Base-by-base conservation (phyloP, 176 grass and related monocot genomes). In the Neostapfia colusana region DNA sequence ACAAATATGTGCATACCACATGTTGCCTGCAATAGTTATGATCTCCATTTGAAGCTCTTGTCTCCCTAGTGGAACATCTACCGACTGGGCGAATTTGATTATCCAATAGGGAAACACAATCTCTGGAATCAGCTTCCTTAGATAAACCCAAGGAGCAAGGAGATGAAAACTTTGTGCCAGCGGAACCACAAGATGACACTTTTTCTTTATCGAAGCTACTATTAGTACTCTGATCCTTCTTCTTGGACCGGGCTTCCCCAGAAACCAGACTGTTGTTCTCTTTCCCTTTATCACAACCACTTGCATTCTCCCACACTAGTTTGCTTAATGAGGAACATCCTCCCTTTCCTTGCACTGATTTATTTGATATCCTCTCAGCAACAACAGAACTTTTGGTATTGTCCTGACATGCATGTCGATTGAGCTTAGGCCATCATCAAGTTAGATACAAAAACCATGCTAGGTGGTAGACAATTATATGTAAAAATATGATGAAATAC, bases 161-260 rank as follows among this genome's bases (percentile, higher is more conserved):
- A 89, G 78, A 82, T 73, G 79, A 70, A 34, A 76, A 70, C 59
- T 89, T 85, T 57, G 85, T 85, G 56, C 89, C 80, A 37, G 63
- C 95, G 9, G 95, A 98, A 87, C 82, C 95, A 88, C 89, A 98
- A 41, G 91, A 98, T 68, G 95, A 94, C 41, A 88, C 39, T 31
- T 88, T 86, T n/a, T 98, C 86, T 64, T 86, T 90, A 66, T 83
- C 85, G n/a, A 64, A 65, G 69, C 77, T 76, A 76, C 61, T 44
- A 73, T 81, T 75, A 64, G 62, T 67, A 80, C 24, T 82, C 45
- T 66, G 59, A 79, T 74, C 70, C 49, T 74, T 81, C 83, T 83
- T 83, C 84, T 77, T 90, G 71, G 83, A 83, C 38, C 14, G 23
- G 75, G 55, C 49, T 72, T 85, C 65, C 35, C 17, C 67, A 42